These are phyloP conservation scores for Colletotrichum spinosum DNA, from an alignment of 2,329 filamentous ascomycete species.

Conservation along the genomic window DNA sequence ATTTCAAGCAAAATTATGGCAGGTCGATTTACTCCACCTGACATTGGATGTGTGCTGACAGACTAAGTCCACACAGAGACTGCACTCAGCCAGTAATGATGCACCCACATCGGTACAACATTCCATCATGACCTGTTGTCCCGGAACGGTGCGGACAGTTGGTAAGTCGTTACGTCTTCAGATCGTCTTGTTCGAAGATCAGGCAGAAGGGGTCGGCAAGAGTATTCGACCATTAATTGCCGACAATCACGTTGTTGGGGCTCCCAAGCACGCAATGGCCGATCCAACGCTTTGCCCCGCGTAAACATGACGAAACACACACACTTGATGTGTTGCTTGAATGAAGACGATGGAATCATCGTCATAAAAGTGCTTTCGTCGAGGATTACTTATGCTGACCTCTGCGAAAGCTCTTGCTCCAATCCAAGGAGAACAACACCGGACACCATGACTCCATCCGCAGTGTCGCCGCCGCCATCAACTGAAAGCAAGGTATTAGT, in stretches of 20 bases:
- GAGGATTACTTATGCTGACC: not conserved
- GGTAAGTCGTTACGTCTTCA: not conserved
- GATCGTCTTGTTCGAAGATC: not conserved
- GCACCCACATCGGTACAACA: too few relatives aligned
- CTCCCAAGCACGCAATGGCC: conserved; percentile 14
- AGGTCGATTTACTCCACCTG: too few relatives aligned
- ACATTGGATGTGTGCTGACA: too few relatives aligned
- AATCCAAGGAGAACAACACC: not conserved
- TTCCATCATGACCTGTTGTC: not conserved
- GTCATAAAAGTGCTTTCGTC: not conserved
- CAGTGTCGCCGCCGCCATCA: not conserved
- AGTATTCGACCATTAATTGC: not conserved
- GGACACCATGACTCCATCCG: conserved; percentile 2
- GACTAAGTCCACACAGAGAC: too few relatives aligned
- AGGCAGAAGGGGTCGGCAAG: not conserved
- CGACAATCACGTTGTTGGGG: conserved; percentile 12
- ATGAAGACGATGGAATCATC: not conserved
- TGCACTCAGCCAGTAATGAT: too few relatives aligned
- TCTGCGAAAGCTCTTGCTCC: not conserved
- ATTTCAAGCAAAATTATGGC: too few relatives aligned
- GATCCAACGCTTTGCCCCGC: not conserved
- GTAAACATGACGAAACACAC: not conserved
- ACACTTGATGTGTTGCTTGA: not conserved
- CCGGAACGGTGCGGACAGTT: not conserved
- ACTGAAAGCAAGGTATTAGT: not conserved